A percentile compares a stretch with the other conserved stretches of the same genome.
Evolutionary conservation across 2,329 filamentous ascomycete genomes (phyloP).

Genomic region (Hymenoscyphus occultus): DNA sequence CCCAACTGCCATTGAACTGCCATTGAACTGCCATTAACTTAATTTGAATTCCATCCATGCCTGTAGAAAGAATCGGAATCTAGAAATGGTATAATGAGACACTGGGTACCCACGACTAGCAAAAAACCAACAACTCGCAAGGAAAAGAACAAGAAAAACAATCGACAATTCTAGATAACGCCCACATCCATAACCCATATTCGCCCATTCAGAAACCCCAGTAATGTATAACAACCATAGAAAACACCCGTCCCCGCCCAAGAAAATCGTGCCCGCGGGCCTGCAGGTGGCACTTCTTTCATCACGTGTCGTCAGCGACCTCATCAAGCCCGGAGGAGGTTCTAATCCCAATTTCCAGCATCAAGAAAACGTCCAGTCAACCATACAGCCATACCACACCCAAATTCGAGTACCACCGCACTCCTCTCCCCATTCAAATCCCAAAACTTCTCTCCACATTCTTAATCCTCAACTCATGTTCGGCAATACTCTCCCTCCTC

Average conservation of each 20-base stretch:
- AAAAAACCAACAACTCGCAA: background rate
- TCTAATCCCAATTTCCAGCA: background rate
- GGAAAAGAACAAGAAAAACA: no score
- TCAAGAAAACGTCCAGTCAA: background rate
- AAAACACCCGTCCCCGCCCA: background rate
- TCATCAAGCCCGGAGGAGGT: background rate
- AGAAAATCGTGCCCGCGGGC: background rate
- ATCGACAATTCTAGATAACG: background rate
- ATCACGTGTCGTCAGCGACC: background rate
- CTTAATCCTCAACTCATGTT: conserved; percentile 15
- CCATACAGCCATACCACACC: background rate
- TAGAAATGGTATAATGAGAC: background rate
- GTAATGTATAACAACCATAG: background rate
- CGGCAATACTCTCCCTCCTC: conserved; percentile 11
- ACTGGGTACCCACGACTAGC: background rate
- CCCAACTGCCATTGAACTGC: background rate
- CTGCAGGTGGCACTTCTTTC: background rate
- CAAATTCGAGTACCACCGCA: background rate
- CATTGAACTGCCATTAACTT: background rate
- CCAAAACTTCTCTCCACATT: conserved; percentile 17
- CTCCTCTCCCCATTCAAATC: background rate
- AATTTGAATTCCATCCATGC: conserved; percentile 2
- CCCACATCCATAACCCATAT: background rate
- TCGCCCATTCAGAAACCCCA: background rate
- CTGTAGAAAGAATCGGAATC: conserved; percentile 1